Base-by-base conservation (phyloP, 768 basidiomycete genomes). In the Lepiota venenata region DNA sequence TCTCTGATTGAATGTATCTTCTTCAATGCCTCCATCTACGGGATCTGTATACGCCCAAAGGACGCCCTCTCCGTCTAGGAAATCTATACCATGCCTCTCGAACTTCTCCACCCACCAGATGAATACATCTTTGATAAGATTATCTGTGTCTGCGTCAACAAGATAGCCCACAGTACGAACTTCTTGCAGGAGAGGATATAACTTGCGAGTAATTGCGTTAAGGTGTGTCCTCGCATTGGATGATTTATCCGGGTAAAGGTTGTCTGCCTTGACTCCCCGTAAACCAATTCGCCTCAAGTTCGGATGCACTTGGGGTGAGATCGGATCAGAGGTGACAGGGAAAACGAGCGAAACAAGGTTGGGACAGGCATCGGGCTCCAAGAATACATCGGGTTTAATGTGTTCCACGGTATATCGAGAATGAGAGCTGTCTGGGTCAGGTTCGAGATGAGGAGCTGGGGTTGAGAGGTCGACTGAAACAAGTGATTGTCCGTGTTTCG, bases 81-180 rank as follows among this genome's bases (percentile, higher is more conserved):
- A 73, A 56, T 79, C 73, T 42, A 83, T 68, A 8, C 76, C 78
- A 41, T 72, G 68, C 50, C 64, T 69, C 68, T 79, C 78, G 54
- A 80, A 81, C 47, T 64, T 70, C 58, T 80, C 77, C 22, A 74
- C 71, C 80, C 80, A 82, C 74, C 75, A 77, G 27, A 81, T 78
- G 58, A 79, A 81, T 15, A 79, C 65, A 47, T 81, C 76, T 67
- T 72, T 74, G 52, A 75, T 70, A 46, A 74, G 56, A 38, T 57
- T 59, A 60, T 80, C 75, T 53, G 69, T 64, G 48, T 75, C 70
- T 16, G 78, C 70, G 20, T 77, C 79, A 16, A 76, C 77, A 40
- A 79, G 61, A 61, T 75, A 79, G 2, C 73, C 77, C 12, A 79
- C 69, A 18, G 75, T 79, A 55, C 76, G 73, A 22, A 81, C 69